phyloP scores from a whole-genome alignment of 2,329 filamentous ascomycete genomes.

The Didymella keratinophila region DNA sequence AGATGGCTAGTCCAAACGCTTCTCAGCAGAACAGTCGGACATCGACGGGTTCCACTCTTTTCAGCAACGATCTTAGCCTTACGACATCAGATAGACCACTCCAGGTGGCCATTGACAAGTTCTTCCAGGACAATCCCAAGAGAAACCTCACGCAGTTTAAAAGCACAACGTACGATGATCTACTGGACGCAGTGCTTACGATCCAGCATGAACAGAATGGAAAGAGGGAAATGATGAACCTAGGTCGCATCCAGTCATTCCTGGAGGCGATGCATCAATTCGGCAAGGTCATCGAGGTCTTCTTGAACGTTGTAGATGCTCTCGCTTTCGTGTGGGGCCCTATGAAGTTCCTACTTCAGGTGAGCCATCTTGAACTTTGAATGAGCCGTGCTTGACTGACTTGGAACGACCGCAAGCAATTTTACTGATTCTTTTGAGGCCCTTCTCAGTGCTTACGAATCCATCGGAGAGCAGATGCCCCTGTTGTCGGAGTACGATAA shows the following conservation, averaged over 20 bases:
- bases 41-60: not conserved
- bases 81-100: not conserved
- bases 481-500: conserved; percentile 44
- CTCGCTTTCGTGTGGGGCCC: conserved; percentile 50
- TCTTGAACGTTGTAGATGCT: conserved; percentile 42
- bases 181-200: conserved; percentile 22
- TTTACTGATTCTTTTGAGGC: conserved; percentile 48
- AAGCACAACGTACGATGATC: conserved; percentile 24
- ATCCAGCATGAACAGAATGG: conserved; percentile 31
- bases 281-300: conserved; percentile 48
- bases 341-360: conserved; percentile 49
- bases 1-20: not conserved
- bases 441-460: conserved; percentile 50
- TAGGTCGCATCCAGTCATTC: conserved; percentile 30
- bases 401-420: conserved; percentile 35
- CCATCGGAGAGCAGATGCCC: conserved; percentile 52
- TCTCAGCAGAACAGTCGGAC: not conserved
- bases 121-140: not conserved
- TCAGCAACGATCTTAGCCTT: no score
- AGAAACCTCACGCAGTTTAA: conserved; percentile 26
- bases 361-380: no score
- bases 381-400: no score
- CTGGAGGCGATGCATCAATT: conserved; percentile 51
- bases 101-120: not conserved
- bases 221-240: conserved; percentile 23